Evolutionary conservation across 495 filamentous ascomycete genomes (phyloP).

Genomic region (Lineolata rhizophorae): DNA sequence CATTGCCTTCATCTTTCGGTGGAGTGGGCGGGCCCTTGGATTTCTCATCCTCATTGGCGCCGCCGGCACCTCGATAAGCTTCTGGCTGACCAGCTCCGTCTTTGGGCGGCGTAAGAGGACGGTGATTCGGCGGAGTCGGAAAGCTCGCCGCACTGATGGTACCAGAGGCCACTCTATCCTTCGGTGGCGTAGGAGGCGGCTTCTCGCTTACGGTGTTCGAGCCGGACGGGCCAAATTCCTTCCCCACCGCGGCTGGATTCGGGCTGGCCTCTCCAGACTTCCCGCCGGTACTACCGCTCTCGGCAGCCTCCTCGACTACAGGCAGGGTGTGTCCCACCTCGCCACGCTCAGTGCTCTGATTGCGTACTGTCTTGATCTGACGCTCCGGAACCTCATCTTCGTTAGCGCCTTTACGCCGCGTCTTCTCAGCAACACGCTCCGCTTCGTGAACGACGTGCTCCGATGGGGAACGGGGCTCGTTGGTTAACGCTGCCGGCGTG

Average conservation of each 20-base stretch:
- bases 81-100: slow-evolving; percentile 3
- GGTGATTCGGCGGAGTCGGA: slow-evolving; percentile 4
- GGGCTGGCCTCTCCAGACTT: slow-evolving; percentile 10
- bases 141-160: slow-evolving; percentile 1
- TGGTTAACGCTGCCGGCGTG: too few relatives aligned
- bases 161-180: slow-evolving; percentile 4
- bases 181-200: slow-evolving; percentile 18
- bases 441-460: slow-evolving; percentile 31
- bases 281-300: slow-evolving; percentile 49
- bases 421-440: slow-evolving; percentile 22
- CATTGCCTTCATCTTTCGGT: slow-evolving; percentile 14
- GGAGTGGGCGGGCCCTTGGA: slow-evolving; percentile 13
- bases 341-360: slow-evolving; percentile 31
- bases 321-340: slow-evolving; percentile 44
- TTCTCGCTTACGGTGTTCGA: neutral
- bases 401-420: slow-evolving; percentile 25
- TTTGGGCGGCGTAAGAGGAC: slow-evolving; percentile 16
- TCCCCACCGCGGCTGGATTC: slow-evolving; percentile 4
- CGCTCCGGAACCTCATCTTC: slow-evolving; percentile 29
- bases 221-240: slow-evolving; percentile 1
- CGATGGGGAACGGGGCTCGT: slow-evolving; percentile 25
- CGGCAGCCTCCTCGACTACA: slow-evolving; percentile 77
- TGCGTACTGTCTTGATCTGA: slow-evolving; percentile 28
- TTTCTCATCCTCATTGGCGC: neutral
- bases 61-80: slow-evolving; percentile 1